Evolutionary conservation across 2,329 filamentous ascomycete species (phyloP), one percentile per base, ranked within the genome.

Genomic region (Lachnellula occidentalis): DNA sequence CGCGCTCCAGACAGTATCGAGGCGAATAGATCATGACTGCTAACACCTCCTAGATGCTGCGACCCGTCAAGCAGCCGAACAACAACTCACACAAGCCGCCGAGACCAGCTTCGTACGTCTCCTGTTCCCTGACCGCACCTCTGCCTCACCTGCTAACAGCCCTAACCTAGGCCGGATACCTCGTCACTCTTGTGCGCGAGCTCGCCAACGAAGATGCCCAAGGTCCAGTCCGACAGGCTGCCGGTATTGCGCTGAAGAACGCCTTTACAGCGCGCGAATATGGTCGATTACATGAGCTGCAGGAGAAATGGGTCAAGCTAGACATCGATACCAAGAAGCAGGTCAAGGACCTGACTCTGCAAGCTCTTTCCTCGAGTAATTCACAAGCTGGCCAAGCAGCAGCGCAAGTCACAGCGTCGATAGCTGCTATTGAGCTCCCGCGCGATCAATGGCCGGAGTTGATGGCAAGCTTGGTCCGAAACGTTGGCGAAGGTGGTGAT

Each of bases 201-300:
- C 85, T 99, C 69, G 91, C 92, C 70, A 96, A 96, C 75, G 92
- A 97, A 70, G 81, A 83, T 65, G 86, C 88, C 63, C 80, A 88
- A 70, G 82, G 88, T 62, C 83, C 90, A 70, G 94, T 96, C 70
- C 88, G 94, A 80, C 88, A 90, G 65, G 92, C 94, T 65, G 94
- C 94, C 67, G 94, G 92, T 83, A 83, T 99, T 66, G 92, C 94
- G 65, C 80, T 99, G 69, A 99, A 99, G 78, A 99, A 99, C 80
- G 88, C 94, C 68, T 97, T 99, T 78, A 90, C 90, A 69, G 89
- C 92, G 69, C 88, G 94, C 79, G 94, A 99, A 74, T 86, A 86
- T 69, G 78, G 84, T 68, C 87, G 91, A 70, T 85, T 96, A 75
- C 87, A 89, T 70, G 88, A 95, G 71, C 83, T 97, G 55, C 94